Evolutionary conservation across 1,284 basidiomycete genomes (phyloP).

Genomic region (Leucoagaricus sp.): DNA sequence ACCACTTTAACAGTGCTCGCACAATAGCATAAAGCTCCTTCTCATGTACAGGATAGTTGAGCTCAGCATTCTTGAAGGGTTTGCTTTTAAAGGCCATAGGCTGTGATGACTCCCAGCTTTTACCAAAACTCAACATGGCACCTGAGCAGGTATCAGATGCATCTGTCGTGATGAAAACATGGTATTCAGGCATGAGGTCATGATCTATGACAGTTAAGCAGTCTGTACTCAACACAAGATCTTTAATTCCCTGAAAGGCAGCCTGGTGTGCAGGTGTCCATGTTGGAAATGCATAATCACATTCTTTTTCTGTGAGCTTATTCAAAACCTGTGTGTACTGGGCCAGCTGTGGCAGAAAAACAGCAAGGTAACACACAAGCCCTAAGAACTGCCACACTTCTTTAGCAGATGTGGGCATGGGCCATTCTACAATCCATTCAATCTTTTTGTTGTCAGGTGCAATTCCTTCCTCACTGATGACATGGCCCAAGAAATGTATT

Average conservation of each 20-base stretch:
- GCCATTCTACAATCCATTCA: conserved; percentile 34
- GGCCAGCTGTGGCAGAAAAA: conserved; percentile 33
- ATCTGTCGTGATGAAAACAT: conserved; percentile 39
- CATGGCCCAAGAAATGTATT: conserved; percentile 36
- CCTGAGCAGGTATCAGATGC: conserved; percentile 34
- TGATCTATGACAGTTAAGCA: conserved; percentile 34
- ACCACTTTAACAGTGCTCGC: conserved; percentile 35
- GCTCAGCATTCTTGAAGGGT: conserved; percentile 29
- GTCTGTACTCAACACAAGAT: conserved; percentile 23
- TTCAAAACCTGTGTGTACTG: conserved; percentile 29
- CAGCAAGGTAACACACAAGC: conserved; percentile 32
- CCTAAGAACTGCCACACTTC: conserved; percentile 38
- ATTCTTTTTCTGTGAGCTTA: conserved; percentile 29
- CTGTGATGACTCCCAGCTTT: conserved; percentile 26
- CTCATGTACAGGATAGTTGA: conserved; percentile 40
- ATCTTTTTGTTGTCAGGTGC: conserved; percentile 33
- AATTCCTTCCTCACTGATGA: conserved; percentile 30
- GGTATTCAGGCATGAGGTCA: conserved; percentile 27
- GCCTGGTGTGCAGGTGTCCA: conserved; percentile 29
- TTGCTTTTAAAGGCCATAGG: conserved; percentile 36
- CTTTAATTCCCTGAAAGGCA: conserved; percentile 39
- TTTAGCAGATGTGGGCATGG: conserved; percentile 18
- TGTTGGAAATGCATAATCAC: conserved; percentile 22
- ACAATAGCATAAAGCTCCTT: conserved; percentile 41
- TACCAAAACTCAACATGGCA: conserved; percentile 32